These are phyloP conservation scores for Sporobolomyces phaffii DNA, from an alignment of 768 basidiomycete species.

Conservation along the genomic window DNA sequence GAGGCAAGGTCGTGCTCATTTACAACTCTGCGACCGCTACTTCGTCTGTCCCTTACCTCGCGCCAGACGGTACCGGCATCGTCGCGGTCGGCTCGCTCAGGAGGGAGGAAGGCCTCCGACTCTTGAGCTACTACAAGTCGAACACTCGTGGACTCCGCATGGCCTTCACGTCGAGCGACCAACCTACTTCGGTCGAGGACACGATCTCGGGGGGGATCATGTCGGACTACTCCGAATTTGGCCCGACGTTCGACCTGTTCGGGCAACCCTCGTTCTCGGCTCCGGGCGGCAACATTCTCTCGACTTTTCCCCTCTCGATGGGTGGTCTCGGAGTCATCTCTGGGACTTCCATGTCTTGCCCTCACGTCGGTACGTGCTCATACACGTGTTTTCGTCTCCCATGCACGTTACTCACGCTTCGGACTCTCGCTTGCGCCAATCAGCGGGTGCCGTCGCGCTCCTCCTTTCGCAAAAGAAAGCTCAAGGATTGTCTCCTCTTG, in stretches of 20 bases:
- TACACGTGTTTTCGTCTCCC: not conserved
- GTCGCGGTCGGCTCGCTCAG: slow-evolving; percentile 11
- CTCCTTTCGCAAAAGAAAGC: slow-evolving; percentile 43
- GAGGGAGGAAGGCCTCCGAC: slow-evolving; percentile 9
- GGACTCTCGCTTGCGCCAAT: not conserved
- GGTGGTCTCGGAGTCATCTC: slow-evolving; percentile 33
- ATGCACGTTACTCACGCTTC: not conserved
- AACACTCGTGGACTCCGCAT: not conserved
- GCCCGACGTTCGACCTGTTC: slow-evolving; percentile 58
- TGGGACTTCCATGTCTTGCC: slow-evolving; percentile 32
- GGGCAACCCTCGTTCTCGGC: slow-evolving; percentile 31
- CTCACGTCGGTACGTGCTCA: slow-evolving; percentile 12
- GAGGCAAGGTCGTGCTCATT: slow-evolving; percentile 50
- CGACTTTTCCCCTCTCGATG: slow-evolving; percentile 30
- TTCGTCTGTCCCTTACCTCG: slow-evolving; percentile 14
- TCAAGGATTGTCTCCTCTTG: slow-evolving; percentile 32
- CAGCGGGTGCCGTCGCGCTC: slow-evolving; percentile 46
- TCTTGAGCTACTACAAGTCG: slow-evolving; percentile 15
- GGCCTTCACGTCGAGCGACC: slow-evolving; percentile 1
- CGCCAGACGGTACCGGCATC: slow-evolving; percentile 1
- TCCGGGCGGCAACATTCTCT: slow-evolving; percentile 38
- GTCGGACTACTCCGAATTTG: slow-evolving; percentile 39
- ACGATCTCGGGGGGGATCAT: slow-evolving; percentile 14
- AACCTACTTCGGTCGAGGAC: not conserved
- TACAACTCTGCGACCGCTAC: slow-evolving; percentile 19